Percentiles rank a stretch among this genome's conserved stretches.
Evolutionary conservation across 805 yeast genomes (phyloP).

Genomic region (Citeromyces matritensis): DNA sequence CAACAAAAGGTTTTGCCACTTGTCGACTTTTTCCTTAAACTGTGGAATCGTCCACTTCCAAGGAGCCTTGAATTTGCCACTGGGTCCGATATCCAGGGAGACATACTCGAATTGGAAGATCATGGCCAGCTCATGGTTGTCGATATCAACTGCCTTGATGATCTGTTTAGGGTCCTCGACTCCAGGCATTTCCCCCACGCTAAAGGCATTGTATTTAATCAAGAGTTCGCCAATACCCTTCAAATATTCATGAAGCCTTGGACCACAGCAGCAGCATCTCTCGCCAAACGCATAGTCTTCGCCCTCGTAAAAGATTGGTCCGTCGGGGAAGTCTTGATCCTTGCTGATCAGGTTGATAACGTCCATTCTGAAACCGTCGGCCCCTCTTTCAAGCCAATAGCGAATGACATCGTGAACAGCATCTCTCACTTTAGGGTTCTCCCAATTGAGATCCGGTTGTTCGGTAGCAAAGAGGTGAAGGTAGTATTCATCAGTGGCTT

Average conservation of each 20-base stretch:
- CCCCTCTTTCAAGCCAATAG: conserved; percentile 41
- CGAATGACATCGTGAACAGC: conserved; percentile 29
- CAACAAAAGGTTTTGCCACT: conserved; percentile 20
- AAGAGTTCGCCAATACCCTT: conserved; percentile 22
- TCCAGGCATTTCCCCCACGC: conserved; percentile 33
- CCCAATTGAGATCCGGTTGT: conserved; percentile 54
- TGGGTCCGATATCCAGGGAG: conserved; percentile 9
- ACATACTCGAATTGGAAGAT: background rate
- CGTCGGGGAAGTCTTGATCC: conserved; percentile 26
- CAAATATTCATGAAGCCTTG: conserved; percentile 42
- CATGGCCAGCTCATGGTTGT: background rate
- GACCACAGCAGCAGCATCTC: conserved; percentile 23
- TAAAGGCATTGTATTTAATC: conserved; percentile 29
- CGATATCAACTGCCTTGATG: background rate
- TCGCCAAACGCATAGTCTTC: conserved; percentile 22
- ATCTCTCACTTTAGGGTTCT: conserved; percentile 21
- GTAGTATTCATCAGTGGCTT: conserved; percentile 36
- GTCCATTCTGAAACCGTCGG: conserved; percentile 46
- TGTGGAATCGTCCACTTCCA: conserved; percentile 21
- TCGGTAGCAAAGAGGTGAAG: conserved; percentile 32
- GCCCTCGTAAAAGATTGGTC: conserved; percentile 27
- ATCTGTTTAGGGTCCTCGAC: background rate
- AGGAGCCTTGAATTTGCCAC: too few species aligned
- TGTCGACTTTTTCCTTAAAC: conserved; percentile 22
- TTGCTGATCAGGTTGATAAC: conserved; percentile 37